Percentiles rank a stretch among this genome's conserved stretches.
These are phyloP conservation scores for Onygenales sp. DNA, from an alignment of 2,329 filamentous ascomycete genomes.

Conservation along the genomic window DNA sequence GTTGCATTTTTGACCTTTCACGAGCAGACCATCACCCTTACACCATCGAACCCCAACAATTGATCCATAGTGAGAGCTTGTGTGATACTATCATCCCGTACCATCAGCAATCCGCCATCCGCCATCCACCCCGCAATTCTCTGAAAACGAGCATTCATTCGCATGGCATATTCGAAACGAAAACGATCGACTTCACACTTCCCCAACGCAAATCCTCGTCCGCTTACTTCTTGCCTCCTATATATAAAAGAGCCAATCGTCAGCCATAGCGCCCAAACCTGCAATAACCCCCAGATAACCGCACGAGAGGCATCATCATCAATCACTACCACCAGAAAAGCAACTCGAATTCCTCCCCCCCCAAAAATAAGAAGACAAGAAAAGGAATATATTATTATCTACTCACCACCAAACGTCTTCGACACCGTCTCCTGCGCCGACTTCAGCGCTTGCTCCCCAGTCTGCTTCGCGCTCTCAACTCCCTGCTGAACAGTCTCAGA, in stretches of 20 bases:
- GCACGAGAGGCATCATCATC: background rate
- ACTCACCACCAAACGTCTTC: constrained; percentile 9
- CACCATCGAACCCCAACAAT: background rate
- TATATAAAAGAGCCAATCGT: background rate
- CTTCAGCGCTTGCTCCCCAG: constrained; percentile 2
- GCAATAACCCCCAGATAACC: background rate
- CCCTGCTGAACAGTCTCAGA: constrained; percentile 8
- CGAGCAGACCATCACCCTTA: background rate
- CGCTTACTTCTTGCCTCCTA: background rate
- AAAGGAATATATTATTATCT: background rate
- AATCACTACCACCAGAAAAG: too few relatives aligned
- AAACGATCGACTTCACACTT: background rate
- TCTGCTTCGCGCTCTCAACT: constrained; percentile 8
- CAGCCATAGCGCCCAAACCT: background rate
- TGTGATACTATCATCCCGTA: background rate
- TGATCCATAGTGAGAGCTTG: background rate
- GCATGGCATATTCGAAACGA: background rate
- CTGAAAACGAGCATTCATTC: background rate
- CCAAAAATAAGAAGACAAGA: too few relatives aligned
- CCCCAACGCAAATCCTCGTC: background rate
- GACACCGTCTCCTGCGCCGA: constrained; percentile 9
- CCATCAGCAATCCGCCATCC: background rate
- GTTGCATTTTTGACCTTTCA: background rate
- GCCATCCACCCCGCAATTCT: background rate
- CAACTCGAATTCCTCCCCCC: too few relatives aligned